Percentiles rank a stretch among this genome's conserved stretches.
Conservation (phyloP, 2,329 filamentous ascomycete genomes). For the Colletotrichum tropicicola region DNA sequence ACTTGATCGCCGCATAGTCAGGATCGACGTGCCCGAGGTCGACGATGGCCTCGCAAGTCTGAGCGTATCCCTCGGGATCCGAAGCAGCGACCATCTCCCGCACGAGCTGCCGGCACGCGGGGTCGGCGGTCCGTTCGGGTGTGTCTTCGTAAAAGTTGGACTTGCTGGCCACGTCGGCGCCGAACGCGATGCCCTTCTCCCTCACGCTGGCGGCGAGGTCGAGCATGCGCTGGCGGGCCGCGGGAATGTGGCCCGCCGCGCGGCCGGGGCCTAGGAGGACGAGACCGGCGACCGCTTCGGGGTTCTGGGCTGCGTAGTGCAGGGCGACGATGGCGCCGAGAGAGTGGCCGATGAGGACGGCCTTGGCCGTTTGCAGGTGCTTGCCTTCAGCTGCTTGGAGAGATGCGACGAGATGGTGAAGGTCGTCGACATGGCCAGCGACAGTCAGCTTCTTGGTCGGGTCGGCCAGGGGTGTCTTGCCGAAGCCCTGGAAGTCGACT, state of each 20-base stretch:
- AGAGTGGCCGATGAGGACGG: conserved; percentile 44
- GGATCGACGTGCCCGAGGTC: conserved; percentile 40
- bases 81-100: conserved; percentile 40
- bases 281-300: conserved; percentile 37
- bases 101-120: conserved; percentile 32
- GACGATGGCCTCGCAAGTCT: conserved; percentile 41
- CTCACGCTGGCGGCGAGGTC: conserved; percentile 38
- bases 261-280: conserved; percentile 42
- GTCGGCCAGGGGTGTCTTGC: conserved; percentile 31
- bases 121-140: conserved; percentile 32
- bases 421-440: conserved; percentile 36
- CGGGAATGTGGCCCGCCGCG: conserved; percentile 39
- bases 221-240: conserved; percentile 40
- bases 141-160: conserved; percentile 38
- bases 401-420: conserved; percentile 36
- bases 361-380: neutral
- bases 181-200: conserved; percentile 37
- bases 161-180: conserved; percentile 36
- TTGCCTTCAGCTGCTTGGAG: conserved; percentile 18
- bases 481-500: conserved; percentile 41
- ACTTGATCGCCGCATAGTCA: conserved; percentile 39
- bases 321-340: conserved; percentile 45
- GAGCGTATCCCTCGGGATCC: conserved; percentile 41
- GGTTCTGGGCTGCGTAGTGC: conserved; percentile 42
- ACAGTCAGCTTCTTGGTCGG: conserved; percentile 31